Percentiles rank a stretch among this genome's conserved stretches.
These are phyloP conservation scores for Hymenochaete sp. DNA, from an alignment of 1,284 basidiomycete genomes.

Conservation along the genomic window DNA sequence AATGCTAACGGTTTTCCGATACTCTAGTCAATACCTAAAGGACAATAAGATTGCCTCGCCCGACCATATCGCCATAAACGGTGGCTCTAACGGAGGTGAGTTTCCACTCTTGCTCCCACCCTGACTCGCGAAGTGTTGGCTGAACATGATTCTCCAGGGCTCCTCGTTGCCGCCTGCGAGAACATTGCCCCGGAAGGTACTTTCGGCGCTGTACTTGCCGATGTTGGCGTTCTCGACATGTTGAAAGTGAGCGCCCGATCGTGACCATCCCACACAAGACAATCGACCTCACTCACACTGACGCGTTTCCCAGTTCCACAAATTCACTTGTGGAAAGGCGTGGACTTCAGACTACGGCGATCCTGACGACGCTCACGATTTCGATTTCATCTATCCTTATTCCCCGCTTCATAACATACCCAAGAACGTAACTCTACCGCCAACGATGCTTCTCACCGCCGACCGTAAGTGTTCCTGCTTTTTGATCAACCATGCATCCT, in stretches of 20 bases:
- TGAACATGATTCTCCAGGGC: conserved; percentile 33
- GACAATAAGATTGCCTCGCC: conserved; percentile 61
- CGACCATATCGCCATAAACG: conserved; percentile 72
- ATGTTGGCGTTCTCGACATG: conserved; percentile 78
- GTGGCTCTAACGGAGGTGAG: conserved; percentile 70
- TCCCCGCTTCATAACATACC: conserved; percentile 74
- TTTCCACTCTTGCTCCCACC: neutral
- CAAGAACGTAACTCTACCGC: conserved; percentile 51
- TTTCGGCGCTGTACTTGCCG: conserved; percentile 71
- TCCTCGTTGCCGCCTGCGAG: conserved; percentile 71
- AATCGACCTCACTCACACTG: conserved; percentile 5
- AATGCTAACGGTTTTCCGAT: neutral
- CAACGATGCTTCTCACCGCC: conserved; percentile 63
- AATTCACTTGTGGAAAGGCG: conserved; percentile 71
- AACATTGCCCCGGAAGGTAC: conserved; percentile 74
- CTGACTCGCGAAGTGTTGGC: neutral
- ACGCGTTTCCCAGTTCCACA: conserved; percentile 55
- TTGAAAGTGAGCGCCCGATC: conserved; percentile 46
- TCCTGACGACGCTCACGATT: conserved; percentile 64
- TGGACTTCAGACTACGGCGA: conserved; percentile 83
- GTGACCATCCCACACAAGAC: conserved; percentile 5
- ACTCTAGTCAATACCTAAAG: conserved; percentile 56
- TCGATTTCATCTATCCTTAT: conserved; percentile 74
- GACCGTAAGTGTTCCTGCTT: conserved; percentile 48
- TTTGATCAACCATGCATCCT: no score